Conservation (phyloP, 2,329 filamentous ascomycete genomes). For the Epicoccum nigrum region DNA sequence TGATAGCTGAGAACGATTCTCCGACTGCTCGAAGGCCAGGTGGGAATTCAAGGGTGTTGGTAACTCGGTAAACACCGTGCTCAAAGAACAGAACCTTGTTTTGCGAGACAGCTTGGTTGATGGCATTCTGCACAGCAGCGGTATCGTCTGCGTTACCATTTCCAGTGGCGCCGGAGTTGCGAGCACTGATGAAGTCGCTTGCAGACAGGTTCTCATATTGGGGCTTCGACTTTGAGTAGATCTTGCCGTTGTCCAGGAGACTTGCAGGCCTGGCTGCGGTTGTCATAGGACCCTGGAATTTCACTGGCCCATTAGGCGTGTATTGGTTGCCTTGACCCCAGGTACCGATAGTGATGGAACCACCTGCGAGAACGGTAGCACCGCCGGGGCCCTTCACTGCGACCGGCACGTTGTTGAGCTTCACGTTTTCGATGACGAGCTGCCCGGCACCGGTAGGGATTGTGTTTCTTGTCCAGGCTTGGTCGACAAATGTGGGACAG, state of each 20-base stretch:
- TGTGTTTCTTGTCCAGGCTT: slow-evolving; percentile 45
- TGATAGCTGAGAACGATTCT: slow-evolving; percentile 83
- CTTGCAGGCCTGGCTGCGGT: slow-evolving; percentile 54
- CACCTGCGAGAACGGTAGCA: slow-evolving; percentile 39
- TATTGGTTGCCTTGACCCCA: slow-evolving; percentile 48
- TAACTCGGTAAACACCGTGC: slow-evolving; percentile 64
- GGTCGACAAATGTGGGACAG: slow-evolving; percentile 58
- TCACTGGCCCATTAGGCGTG: slow-evolving; percentile 50
- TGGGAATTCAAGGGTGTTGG: slow-evolving; percentile 62
- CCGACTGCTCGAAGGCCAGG: slow-evolving; percentile 81
- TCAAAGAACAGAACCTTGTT: slow-evolving; percentile 64
- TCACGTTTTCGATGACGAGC: slow-evolving; percentile 63
- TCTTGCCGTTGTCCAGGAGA: slow-evolving; percentile 57
- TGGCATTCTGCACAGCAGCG: slow-evolving; percentile 73
- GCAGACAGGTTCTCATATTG: slow-evolving; percentile 58
- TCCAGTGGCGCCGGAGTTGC: slow-evolving; percentile 68
- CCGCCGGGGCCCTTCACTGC: slow-evolving; percentile 39
- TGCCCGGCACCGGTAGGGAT: slow-evolving; percentile 56
- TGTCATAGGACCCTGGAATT: slow-evolving; percentile 55
- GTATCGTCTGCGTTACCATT: slow-evolving; percentile 85
- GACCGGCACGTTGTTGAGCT: slow-evolving; percentile 41
- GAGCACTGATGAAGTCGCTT: slow-evolving; percentile 65
- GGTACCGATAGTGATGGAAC: slow-evolving; percentile 40
- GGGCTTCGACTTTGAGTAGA: slow-evolving; percentile 59
- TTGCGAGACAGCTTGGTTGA: slow-evolving; percentile 67